These are phyloP conservation scores for Neofusicoccum parvum DNA, from an alignment of 2,329 filamentous ascomycete genomes.

Conservation along the genomic window DNA sequence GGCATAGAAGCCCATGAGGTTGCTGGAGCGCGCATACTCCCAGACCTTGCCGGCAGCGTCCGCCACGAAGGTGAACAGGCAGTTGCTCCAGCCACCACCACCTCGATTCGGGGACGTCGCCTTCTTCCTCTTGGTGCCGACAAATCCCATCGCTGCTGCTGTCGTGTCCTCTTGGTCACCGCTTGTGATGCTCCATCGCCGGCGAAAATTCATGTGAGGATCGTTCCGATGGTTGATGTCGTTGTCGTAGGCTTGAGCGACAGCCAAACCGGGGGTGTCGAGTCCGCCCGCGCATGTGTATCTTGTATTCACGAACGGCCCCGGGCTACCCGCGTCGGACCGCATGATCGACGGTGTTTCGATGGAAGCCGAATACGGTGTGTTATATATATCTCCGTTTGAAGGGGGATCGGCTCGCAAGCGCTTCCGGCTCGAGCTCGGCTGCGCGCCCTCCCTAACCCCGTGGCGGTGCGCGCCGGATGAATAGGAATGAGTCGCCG, in stretches of 20 bases:
- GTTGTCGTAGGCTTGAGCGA: slow-evolving; percentile 41
- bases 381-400: slow-evolving; percentile 19
- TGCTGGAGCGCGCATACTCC: slow-evolving; percentile 71
- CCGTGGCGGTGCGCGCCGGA: slow-evolving; percentile 14
- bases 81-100: slow-evolving; percentile 56
- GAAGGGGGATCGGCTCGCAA: slow-evolving; percentile 21
- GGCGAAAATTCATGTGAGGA: slow-evolving; percentile 31
- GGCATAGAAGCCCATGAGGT: slow-evolving; percentile 83
- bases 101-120: background rate
- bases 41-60: slow-evolving; percentile 76
- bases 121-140: slow-evolving; percentile 26
- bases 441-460: slow-evolving; percentile 1
- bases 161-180: slow-evolving; percentile 12
- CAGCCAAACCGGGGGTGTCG: slow-evolving; percentile 48
- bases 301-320: slow-evolving; percentile 53
- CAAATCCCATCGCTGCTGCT: background rate
- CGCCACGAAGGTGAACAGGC: slow-evolving; percentile 65
- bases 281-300: slow-evolving; percentile 55
- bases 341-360: slow-evolving; percentile 18
- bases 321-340: slow-evolving; percentile 38
- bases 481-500: slow-evolving; percentile 9
- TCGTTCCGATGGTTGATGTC: slow-evolving; percentile 38
- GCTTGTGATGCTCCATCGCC: slow-evolving; percentile 30
- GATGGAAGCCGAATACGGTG: slow-evolving; percentile 15
- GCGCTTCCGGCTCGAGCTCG: slow-evolving; percentile 22